Base-by-base conservation (phyloP, 2,329 filamentous ascomycete genomes). In the Beauveria sp. region DNA sequence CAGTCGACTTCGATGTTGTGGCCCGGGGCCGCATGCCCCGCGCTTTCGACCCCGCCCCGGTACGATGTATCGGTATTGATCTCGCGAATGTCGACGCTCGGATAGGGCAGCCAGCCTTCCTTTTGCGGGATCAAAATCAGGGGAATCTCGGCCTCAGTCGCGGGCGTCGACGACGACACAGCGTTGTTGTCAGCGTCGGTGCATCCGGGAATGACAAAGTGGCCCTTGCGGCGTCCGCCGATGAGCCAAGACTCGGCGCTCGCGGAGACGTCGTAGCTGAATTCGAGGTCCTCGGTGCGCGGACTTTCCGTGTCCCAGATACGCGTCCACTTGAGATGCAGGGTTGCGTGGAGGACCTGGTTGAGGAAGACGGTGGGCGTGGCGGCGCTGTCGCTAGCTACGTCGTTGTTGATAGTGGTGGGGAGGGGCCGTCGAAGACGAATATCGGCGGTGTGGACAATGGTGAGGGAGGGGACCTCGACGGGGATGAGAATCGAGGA, bases 401-500 rank as follows among this genome's bases (percentile, higher is more conserved):
- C 9, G 22, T 44, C 67, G 10, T 67, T 66, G 12, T 67, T 66
- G 56, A 71, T 66, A 62, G 74, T 18, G 30, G 69, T 64, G 1
- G 70, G 72, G 59, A 69, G 67, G 60, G 69, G 72, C 68, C 67
- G 68, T 62, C 79, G 75, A 2, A 90, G 73, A 30, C 78, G 77
- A 30, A 93, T 80, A 57, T 89, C 85, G 3, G 89, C 88, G 0
- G 90, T 96, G 72, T 96, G 89, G 0, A 97, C 84, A 22, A 96
- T 84, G 53, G 90, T 85, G 2, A 96, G 80, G 1, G 88, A 86
- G 0, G 93, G 93, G 1, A 99, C 85, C 62, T 96, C 91, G 16
- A 99, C 92, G 0, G 92, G 90, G 58, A 99, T 96, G 34, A 89
- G 79, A 66, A 99, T 92, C 12, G 34, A 37, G 14, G 85, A 86